These are phyloP conservation scores for Talaromyces sp. DNA, from an alignment of 2,329 filamentous ascomycete genomes.

Conservation along the genomic window DNA sequence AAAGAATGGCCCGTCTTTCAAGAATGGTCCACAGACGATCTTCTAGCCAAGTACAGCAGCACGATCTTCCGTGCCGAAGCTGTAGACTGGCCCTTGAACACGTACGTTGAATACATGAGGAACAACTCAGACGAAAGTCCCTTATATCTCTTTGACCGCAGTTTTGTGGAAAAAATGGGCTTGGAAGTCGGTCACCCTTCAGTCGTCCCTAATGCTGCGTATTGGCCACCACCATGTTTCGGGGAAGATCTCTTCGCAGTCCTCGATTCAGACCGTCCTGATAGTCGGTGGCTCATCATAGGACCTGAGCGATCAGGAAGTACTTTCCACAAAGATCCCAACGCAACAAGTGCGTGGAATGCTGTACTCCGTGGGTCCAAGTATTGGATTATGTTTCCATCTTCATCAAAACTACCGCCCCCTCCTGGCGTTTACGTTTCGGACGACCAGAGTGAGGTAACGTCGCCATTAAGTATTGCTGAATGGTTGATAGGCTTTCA, in stretches of 20 bases:
- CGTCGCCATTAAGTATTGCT: constrained; percentile 89
- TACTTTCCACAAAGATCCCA: constrained; percentile 86
- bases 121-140: constrained; percentile 81
- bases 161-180: constrained; percentile 81
- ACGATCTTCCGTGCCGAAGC: constrained; percentile 83
- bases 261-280: constrained; percentile 73
- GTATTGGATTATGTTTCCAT: constrained; percentile 99
- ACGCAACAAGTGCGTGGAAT: constrained; percentile 80
- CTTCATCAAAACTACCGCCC: constrained; percentile 57
- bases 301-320: constrained; percentile 83
- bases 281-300: constrained; percentile 89
- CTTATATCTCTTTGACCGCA: constrained; percentile 85
- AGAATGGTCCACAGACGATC: constrained; percentile 67
- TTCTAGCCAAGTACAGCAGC: constrained; percentile 63
- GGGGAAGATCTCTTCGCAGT: constrained; percentile 81
- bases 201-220: constrained; percentile 53
- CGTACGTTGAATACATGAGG: constrained; percentile 78
- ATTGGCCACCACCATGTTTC: constrained; percentile 81
- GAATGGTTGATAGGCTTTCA: constrained; percentile 94
- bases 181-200: constrained; percentile 55
- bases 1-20: constrained; percentile 75
- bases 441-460: constrained; percentile 86
- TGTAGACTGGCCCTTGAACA: constrained; percentile 84
- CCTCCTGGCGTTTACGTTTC: constrained; percentile 91
- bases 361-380: constrained; percentile 85